Evolutionary conservation across 2,329 filamentous ascomycete species (phyloP).

Genomic region (Aaosphaeria pasadenensis): DNA sequence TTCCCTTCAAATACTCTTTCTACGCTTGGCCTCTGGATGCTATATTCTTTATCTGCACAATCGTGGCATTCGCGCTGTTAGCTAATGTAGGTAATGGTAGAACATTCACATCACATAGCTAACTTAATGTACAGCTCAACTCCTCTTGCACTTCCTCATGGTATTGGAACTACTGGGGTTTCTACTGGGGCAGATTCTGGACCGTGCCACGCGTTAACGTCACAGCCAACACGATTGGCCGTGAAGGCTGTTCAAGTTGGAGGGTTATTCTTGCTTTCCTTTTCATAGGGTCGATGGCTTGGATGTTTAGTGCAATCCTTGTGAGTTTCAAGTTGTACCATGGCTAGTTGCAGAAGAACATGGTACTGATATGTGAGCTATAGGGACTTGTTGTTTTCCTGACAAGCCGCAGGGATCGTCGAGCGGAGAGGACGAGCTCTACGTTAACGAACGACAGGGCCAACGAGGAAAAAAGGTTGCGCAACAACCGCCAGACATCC

Average conservation of each 20-base stretch:
- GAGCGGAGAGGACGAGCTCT: not conserved
- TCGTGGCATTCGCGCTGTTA: slow-evolving; percentile 9
- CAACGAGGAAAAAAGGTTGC: not conserved
- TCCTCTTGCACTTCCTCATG: slow-evolving; percentile 8
- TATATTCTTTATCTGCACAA: slow-evolving; percentile 9
- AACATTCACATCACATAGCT: slow-evolving; percentile 1
- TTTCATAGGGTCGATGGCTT: slow-evolving; percentile 5
- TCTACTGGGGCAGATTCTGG: slow-evolving; percentile 11
- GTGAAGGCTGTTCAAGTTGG: slow-evolving; percentile 4
- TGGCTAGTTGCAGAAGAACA: not conserved
- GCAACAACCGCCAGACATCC: not conserved
- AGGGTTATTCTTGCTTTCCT: slow-evolving; percentile 7
- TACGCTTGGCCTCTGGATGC: slow-evolving; percentile 7
- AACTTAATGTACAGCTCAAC: slow-evolving; percentile 6
- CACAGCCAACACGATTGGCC: not conserved
- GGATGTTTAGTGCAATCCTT: slow-evolving; percentile 7
- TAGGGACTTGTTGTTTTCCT: not conserved
- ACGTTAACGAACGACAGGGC: not conserved
- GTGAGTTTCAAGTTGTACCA: slow-evolving; percentile 3
- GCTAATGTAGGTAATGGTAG: slow-evolving; percentile 4
- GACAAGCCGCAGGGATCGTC: not conserved
- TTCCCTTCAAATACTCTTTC: slow-evolving; percentile 7
- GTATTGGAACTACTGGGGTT: slow-evolving; percentile 11
- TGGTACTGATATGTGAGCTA: not conserved
- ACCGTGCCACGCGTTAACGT: slow-evolving; percentile 1